Percentiles rank a stretch among this genome's conserved stretches.
phyloP scores from a whole-genome alignment of 163 green algal genomes.

The Scenedesmus sp. region DNA sequence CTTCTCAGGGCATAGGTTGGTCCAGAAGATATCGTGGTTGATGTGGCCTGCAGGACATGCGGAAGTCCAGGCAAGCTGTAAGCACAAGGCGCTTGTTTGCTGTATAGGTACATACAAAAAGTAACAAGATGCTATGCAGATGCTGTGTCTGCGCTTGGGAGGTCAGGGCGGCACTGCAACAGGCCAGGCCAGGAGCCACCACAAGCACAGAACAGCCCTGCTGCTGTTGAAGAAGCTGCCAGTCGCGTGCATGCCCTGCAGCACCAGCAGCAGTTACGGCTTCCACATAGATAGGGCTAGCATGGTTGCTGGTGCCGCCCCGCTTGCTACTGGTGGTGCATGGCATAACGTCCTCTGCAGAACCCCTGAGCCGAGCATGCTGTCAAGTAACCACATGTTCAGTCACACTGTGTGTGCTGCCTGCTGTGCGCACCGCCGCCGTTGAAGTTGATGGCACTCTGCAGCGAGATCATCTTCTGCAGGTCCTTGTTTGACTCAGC shows the following conservation, averaged over 20 bases:
- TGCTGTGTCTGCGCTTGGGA: not conserved
- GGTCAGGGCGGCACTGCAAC: not conserved
- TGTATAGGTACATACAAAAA: not conserved
- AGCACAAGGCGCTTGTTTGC: not conserved
- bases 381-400: not conserved
- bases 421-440: slow-evolving; percentile 81
- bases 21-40: slow-evolving; percentile 99
- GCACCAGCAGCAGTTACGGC: not conserved
- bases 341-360: not conserved
- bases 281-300: not conserved
- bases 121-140: not conserved
- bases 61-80: not conserved
- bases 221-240: not conserved
- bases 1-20: slow-evolving; percentile 90
- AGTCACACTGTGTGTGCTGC: not conserved
- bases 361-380: not conserved
- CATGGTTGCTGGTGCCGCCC: not conserved
- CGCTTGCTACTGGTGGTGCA: not conserved
- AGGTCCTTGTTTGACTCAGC: slow-evolving; percentile 86
- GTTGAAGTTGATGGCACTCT: slow-evolving; percentile 97
- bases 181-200: not conserved
- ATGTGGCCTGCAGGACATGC: slow-evolving; percentile 86
- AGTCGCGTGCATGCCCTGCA: not conserved
- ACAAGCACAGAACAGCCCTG: not conserved
- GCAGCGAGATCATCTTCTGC: slow-evolving; percentile 85